Base-by-base conservation (phyloP, 164 flowering plant species). In the Tetracentron sinense region DNA sequence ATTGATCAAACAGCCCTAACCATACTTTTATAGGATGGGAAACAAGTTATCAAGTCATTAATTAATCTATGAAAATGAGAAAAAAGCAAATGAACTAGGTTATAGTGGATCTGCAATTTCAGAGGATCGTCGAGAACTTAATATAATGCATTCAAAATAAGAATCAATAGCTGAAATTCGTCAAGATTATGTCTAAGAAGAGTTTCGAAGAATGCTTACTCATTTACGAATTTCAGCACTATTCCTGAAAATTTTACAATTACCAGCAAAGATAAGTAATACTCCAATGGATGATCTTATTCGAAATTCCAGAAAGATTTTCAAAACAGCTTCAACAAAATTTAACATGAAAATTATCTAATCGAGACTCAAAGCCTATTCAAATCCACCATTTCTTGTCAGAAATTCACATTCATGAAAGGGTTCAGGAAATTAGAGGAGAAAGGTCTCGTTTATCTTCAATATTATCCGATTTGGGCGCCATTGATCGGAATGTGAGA, bases 151-250 rank as follows among this genome's bases (percentile, higher is more conserved):
- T 4, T 38, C 14, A 38, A 38, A 38, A 38, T 8, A 38, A 16
- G 44, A 47, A 60, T 19, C 0, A 33, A 11, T 30, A 49, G 17
- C 19, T 11, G 7, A 60, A 23, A 42, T 6, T 28, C 21, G 42
- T 23, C 33, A 26, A 42, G 17, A 50, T 26, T 22, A n/a, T n/a
- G 51, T 46, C 26, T 19, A 8, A 27, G 4, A 12, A 38, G 44
- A 33, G 17, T 20, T 15, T 19, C 1, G 11, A 38, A 61, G 17
- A 26, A 21, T 8, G 16, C 20, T 60, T 74, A 92, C 98, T 92
- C 96, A 59, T 86, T 92, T 19, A 92, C 85, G 83, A 75, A 92
- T 75, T 79, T 90, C 70, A 90, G 86, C 69, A 92, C 96, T 62
- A 92, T 87, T 29, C 81, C 93, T 88, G 86, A 60, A 69, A 72